phyloP scores from a whole-genome alignment of 768 basidiomycete genomes.

The Suillus placidus region DNA sequence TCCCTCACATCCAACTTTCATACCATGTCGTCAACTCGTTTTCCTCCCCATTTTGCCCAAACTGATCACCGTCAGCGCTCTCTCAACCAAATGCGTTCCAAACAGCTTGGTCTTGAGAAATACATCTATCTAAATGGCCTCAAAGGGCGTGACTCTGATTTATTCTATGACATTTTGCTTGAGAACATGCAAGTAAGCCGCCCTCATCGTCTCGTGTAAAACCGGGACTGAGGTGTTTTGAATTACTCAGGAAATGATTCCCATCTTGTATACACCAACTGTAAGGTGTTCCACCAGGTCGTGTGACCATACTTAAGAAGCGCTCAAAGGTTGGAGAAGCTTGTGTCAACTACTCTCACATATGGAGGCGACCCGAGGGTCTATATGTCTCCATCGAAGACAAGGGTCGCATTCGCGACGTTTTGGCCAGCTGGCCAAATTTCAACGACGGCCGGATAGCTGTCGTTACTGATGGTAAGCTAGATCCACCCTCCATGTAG shows the following conservation, averaged over 20 bases:
- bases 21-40: slow-evolving; percentile 33
- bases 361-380: slow-evolving; percentile 66
- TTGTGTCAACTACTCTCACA: slow-evolving; percentile 70
- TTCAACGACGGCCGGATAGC: slow-evolving; percentile 56
- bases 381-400: slow-evolving; percentile 65
- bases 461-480: slow-evolving; percentile 74
- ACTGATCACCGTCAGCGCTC: slow-evolving; percentile 60
- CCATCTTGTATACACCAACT: slow-evolving; percentile 77
- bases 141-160: slow-evolving; percentile 59
- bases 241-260: slow-evolving; percentile 51
- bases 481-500: background rate
- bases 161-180: slow-evolving; percentile 68
- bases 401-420: slow-evolving; percentile 61
- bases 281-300: slow-evolving; percentile 36
- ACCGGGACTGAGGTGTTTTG: slow-evolving; percentile 10
- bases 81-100: slow-evolving; percentile 60
- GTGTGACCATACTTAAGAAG: slow-evolving; percentile 13
- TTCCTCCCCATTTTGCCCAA: slow-evolving; percentile 51
- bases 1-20: slow-evolving; percentile 18
- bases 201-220: background rate
- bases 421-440: slow-evolving; percentile 56
- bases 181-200: slow-evolving; percentile 57
- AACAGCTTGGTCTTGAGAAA: slow-evolving; percentile 59
- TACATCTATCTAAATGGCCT: slow-evolving; percentile 72
- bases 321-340: slow-evolving; percentile 63